Base-by-base conservation (phyloP, 208 protist species). In the Wallacemonas sp. region DNA sequence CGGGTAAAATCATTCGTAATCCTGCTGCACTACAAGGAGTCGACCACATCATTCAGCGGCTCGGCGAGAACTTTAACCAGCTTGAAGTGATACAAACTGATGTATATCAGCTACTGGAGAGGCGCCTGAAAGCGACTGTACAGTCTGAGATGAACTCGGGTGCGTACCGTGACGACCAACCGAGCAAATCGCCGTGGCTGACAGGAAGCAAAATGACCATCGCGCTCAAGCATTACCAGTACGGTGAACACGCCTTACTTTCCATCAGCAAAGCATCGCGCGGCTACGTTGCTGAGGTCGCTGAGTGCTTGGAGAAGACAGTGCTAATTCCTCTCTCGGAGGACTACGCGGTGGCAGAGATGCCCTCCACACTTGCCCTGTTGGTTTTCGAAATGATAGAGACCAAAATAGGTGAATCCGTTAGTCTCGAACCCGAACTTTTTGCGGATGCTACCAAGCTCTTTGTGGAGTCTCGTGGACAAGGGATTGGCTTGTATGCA, bases 31-130 rank as follows among this genome's bases (percentile, higher is more conserved):
- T 95, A 30, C 38, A 73, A 17, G 79, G 77, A 1, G 61, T 95
- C 47, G 82, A 84, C 24, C 58, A 68, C 45, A 76, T 95, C n/a
- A 63, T 95, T 8, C 77, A 77, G 38, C 79, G 84, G 28, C 80
- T 95, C 22, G 83, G 82, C 39, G 83, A 95, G 63, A 89, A 90
- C 64, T 93, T 95, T 63, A 87, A 93, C 26, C 76, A 83, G 28
- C 79, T 76, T 9, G 80, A 83, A n/a, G 71, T 85, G 5, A 38
- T 93, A 21, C 65, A 75, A 30, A 44, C 81, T 24, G 90, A 91
- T 59, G 75, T 93, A 15, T 71, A 75, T n/a, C 39, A 75, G 30
- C 66, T 93, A 38, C 62, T 95, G 9, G 59, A 71, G n/a, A 63
- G 77, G 2, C 68, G 72, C 14, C 68, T 95, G 5, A 46, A 62